Evolutionary conservation across 176 grass and related monocot genomes (phyloP), one percentile per base, ranked within the genome.

Genomic region (Puccinellia tenuiflora): DNA sequence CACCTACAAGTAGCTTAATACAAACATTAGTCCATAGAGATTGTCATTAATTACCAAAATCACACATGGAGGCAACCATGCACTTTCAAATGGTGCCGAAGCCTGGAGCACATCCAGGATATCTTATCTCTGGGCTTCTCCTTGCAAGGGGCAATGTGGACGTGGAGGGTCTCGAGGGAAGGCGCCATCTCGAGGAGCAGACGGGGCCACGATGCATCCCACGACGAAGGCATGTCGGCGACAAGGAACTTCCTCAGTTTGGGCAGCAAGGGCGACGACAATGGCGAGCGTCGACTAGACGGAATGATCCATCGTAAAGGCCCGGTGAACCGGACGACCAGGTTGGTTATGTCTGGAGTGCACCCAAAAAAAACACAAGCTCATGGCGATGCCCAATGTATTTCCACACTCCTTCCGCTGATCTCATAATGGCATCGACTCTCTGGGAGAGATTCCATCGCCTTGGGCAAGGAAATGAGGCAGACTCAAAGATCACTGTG

Each of bases 251-350:
- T 66, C 17, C 62, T 66, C 31, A 66, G 31, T 0, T 35, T 9
- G 31, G 62, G 62, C 16, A 66, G 3, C 17, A 21, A 66, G 16
- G 62, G 62, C 17, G 30, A 11, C 17, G 62, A 35, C 17, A 21
- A 55, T 22, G 63, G 5, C 31, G 18, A 33, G 7, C 16, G n/a
- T n/a, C n/a, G 8, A 7, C 2, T 47, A 15, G 39, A 47, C 5
- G 82, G 73, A 38, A 42, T 25, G 12, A 84, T 67, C 82, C 82
- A 84, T 17, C 60, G 76, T 34, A 29, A 20, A 6, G 82, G 82
- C 0, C 82, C 82, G 2, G 73, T 84, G 61, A 84, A 76, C 56
- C 43, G 57, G 30, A 84, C 7, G 22, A 76, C 13, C 5, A 84
- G 81, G 57, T 11, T 39, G 0, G 53, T 65, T 50, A 84, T 84